Percentiles rank a stretch among this genome's conserved stretches.
phyloP scores from a whole-genome alignment of 345 rosid species.

The Gossypium turneri region DNA sequence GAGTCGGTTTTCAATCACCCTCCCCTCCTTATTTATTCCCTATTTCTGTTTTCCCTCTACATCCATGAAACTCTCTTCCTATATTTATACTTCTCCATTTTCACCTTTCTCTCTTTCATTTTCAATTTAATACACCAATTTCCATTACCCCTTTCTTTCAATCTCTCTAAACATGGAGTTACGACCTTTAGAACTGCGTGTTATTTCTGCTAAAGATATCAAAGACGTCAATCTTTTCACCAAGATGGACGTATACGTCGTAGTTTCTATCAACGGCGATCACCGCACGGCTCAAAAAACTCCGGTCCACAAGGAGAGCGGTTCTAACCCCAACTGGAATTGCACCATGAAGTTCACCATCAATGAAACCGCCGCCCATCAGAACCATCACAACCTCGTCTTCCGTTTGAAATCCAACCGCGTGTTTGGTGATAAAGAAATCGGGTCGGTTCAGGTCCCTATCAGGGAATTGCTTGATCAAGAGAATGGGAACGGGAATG shows the following conservation, averaged over 20 bases:
- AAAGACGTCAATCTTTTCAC: conserved; percentile 37
- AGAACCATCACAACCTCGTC: conserved; percentile 27
- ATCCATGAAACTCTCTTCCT: neutral
- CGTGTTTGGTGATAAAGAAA: conserved; percentile 29
- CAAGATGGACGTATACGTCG: conserved; percentile 49
- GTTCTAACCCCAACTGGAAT: conserved; percentile 41
- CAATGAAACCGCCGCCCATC: conserved; percentile 27
- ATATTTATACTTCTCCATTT: neutral
- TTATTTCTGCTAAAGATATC: conserved; percentile 34
- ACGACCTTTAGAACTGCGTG: conserved; percentile 35
- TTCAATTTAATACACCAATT: no score
- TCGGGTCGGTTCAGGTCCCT: conserved; percentile 37
- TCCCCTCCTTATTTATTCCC: no score
- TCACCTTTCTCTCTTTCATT: neutral
- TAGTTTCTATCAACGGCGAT: conserved; percentile 37
- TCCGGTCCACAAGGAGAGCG: conserved; percentile 32
- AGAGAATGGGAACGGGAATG: neutral
- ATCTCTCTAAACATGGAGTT: conserved; percentile 32
- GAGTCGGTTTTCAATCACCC: no score
- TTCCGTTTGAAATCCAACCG: conserved; percentile 34
- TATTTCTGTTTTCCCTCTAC: no score
- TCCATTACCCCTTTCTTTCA: no score
- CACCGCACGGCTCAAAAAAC: conserved; percentile 27
- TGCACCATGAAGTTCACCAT: conserved; percentile 34
- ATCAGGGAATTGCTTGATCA: conserved; percentile 37